These are phyloP conservation scores for Emmonsia crescens DNA, from an alignment of 2,329 filamentous ascomycete species.

Conservation along the genomic window DNA sequence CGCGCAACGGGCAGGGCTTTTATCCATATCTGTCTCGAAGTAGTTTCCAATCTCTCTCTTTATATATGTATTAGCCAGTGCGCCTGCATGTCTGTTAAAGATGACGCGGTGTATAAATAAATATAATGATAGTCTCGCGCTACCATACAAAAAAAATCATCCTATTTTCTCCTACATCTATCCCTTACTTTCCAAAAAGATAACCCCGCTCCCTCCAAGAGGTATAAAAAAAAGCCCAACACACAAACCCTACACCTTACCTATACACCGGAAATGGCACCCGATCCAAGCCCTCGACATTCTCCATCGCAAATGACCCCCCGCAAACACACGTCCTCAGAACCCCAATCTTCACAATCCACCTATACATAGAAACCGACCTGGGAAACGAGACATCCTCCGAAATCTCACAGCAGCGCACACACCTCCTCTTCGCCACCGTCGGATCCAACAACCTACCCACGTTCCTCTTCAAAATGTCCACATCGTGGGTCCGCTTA, in stretches of 20 bases:
- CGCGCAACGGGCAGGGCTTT: no score
- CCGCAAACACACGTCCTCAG: constrained; percentile 32
- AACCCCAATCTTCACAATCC: constrained; percentile 29
- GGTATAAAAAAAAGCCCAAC: background rate
- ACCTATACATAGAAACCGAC: constrained; percentile 25
- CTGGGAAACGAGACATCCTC: constrained; percentile 44
- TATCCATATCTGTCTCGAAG: background rate
- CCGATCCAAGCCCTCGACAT: constrained; percentile 1
- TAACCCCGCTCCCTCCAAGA: background rate
- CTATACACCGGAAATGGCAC: background rate
- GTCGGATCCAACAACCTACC: constrained; percentile 5
- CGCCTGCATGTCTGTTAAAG: background rate
- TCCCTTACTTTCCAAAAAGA: background rate
- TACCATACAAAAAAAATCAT: background rate
- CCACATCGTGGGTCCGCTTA: constrained; percentile 48
- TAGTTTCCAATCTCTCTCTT: background rate
- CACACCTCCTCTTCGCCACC: constrained; percentile 39
- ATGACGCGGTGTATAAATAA: background rate
- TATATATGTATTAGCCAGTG: background rate
- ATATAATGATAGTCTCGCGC: background rate
- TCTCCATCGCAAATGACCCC: constrained; percentile 30
- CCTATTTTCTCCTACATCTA: background rate
- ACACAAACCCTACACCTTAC: background rate
- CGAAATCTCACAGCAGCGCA: constrained; percentile 55
- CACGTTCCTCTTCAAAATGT: constrained; percentile 43